Evolutionary conservation across 352 stramenopile genomes (phyloP).

Genomic region (Blastocystis hominis): DNA sequence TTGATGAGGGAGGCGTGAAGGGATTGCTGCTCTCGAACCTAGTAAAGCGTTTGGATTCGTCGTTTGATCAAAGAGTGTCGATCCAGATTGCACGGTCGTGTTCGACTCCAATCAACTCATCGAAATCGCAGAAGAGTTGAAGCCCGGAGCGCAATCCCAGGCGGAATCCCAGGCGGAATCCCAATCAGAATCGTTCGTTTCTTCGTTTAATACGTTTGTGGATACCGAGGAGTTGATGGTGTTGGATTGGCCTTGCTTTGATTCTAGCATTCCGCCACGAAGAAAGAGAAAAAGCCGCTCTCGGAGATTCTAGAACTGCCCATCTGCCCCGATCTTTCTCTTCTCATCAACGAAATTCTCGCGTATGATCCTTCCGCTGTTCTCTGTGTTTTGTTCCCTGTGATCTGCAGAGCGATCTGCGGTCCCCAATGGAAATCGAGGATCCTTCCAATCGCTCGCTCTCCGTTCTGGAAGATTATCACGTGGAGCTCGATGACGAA

Average conservation of each 20-base stretch:
- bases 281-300: no score
- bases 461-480: not conserved
- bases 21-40: constrained; percentile 69
- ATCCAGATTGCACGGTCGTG: constrained; percentile 67
- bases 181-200: not conserved
- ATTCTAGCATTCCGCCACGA: not conserved
- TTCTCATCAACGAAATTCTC: not conserved
- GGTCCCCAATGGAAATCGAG: not conserved
- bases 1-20: constrained; percentile 71
- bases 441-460: no score
- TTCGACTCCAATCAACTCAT: constrained; percentile 67
- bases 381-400: not conserved
- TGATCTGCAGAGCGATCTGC: not conserved
- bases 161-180: not conserved
- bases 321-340: not conserved
- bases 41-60: not conserved
- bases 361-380: not conserved
- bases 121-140: not conserved
- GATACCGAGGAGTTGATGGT: not conserved
- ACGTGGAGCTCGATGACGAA: constrained; percentile 22
- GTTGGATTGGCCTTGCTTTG: not conserved
- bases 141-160: not conserved
- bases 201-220: not conserved
- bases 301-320: not conserved
- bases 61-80: constrained; percentile 58